These are phyloP conservation scores for Salix udensis DNA, from an alignment of 345 rosid species.

Conservation along the genomic window DNA sequence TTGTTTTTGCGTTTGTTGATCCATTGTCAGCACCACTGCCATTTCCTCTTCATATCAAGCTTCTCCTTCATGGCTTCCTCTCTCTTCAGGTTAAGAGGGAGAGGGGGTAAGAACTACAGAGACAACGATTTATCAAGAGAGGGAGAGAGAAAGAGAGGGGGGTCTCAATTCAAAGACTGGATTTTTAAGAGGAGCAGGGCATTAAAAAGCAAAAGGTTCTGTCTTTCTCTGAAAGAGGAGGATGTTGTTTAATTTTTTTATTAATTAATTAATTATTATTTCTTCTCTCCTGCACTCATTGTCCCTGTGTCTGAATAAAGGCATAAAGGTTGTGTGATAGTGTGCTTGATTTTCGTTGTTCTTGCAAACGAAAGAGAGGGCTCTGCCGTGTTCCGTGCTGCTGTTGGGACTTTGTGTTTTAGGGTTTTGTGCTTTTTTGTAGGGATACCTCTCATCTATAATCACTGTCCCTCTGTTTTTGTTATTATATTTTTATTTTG, in stretches of 20 bases:
- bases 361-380: not conserved
- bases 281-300: not conserved
- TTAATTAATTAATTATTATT: not conserved
- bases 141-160: conserved; percentile 1
- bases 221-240: not conserved
- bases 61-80: conserved; percentile 24
- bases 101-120: conserved; percentile 10
- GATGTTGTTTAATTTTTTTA: conserved; percentile 5
- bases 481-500: no score
- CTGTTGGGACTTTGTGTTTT: not conserved
- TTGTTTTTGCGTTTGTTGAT: conserved; percentile 34
- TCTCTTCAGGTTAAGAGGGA: conserved; percentile 15
- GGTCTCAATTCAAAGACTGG: not conserved
- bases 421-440: not conserved
- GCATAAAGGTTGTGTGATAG: conserved; percentile 6
- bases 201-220: conserved; percentile 55
- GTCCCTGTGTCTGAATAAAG: conserved; percentile 1
- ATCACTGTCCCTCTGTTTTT: not conserved
- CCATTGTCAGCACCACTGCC: conserved; percentile 45
- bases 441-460: not conserved
- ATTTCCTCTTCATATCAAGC: conserved; percentile 33
- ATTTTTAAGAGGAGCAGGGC: conserved; percentile 21
- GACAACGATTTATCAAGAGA: conserved; percentile 28
- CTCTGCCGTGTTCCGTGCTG: not conserved
- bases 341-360: not conserved